phyloP scores from a whole-genome alignment of 1,139 yeast species.

The Dujonia santamariae region DNA sequence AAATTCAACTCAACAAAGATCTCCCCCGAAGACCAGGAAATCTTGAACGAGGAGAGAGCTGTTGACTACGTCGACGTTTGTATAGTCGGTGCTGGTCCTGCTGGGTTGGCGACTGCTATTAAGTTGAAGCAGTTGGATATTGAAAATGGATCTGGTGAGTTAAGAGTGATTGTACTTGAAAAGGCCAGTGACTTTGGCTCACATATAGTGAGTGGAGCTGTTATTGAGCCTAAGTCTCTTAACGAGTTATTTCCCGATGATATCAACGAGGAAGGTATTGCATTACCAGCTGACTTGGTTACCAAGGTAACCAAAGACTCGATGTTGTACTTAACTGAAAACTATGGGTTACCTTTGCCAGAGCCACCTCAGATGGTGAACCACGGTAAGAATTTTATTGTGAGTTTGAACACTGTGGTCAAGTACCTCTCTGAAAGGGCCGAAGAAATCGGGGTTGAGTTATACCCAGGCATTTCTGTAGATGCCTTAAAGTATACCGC shows the following conservation, averaged over 20 bases:
- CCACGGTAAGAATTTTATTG: slow-evolving; percentile 78
- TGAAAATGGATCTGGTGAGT: slow-evolving; percentile 61
- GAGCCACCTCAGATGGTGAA: slow-evolving; percentile 92
- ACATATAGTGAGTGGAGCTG: slow-evolving; percentile 92
- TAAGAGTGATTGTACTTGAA: slow-evolving; percentile 84
- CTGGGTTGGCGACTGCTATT: slow-evolving; percentile 94
- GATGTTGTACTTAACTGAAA: slow-evolving; percentile 63
- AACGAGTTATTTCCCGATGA: slow-evolving; percentile 78
- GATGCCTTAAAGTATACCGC: slow-evolving; percentile 66
- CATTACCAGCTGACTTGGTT: slow-evolving; percentile 73
- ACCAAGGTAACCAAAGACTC: slow-evolving; percentile 68
- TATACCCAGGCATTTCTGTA: slow-evolving; percentile 91
- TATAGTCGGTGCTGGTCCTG: slow-evolving; percentile 97
- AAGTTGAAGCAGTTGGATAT: slow-evolving; percentile 78
- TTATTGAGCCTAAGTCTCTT: slow-evolving; percentile 83
- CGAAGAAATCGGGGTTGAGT: slow-evolving; percentile 88
- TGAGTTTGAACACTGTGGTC: slow-evolving; percentile 76
- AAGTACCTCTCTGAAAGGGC: slow-evolving; percentile 84
- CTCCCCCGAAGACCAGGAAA: slow-evolving; percentile 36
- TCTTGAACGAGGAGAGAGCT: slow-evolving; percentile 63
- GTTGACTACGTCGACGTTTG: slow-evolving; percentile 87
- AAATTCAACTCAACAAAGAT: neutral
- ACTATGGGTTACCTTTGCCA: slow-evolving; percentile 66
- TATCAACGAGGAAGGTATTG: slow-evolving; percentile 57
- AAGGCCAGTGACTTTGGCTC: slow-evolving; percentile 92